Conservation (phyloP, 176 grass and related monocot species). For the Miscanthus lutarioriparius region DNA sequence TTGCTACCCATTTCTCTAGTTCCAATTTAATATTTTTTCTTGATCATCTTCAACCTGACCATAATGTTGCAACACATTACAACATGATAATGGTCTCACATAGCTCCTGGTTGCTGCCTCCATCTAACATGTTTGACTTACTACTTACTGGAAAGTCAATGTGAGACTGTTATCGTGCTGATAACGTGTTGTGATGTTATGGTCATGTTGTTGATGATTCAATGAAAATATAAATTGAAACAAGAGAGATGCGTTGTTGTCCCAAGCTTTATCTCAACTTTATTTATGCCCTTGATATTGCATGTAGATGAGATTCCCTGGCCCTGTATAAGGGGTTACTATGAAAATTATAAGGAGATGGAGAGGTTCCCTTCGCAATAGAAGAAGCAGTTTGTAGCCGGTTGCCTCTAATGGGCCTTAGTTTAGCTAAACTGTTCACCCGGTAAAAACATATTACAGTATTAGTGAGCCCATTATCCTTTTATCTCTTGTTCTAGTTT, state of each 20-base stretch:
- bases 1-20: background rate
- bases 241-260: background rate
- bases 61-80: background rate
- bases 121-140: background rate
- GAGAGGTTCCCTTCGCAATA: background rate
- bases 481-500: background rate
- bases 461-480: too few species aligned
- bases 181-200: constrained; percentile 3
- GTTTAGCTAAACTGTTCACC: background rate
- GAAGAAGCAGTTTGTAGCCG: background rate
- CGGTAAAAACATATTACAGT: background rate
- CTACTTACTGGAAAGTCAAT: background rate
- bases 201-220: background rate
- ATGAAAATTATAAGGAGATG: background rate
- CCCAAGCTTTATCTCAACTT: constrained; percentile 7
- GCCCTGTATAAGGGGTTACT: background rate
- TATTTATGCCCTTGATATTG: background rate
- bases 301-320: background rate
- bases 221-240: background rate
- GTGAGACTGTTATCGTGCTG: background rate
- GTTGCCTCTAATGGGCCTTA: background rate
- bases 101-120: background rate
- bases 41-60: background rate
- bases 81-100: background rate
- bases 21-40: background rate